These are phyloP conservation scores for Canavalia gladiata DNA, from an alignment of 306 rosid genomes.

Conservation along the genomic window DNA sequence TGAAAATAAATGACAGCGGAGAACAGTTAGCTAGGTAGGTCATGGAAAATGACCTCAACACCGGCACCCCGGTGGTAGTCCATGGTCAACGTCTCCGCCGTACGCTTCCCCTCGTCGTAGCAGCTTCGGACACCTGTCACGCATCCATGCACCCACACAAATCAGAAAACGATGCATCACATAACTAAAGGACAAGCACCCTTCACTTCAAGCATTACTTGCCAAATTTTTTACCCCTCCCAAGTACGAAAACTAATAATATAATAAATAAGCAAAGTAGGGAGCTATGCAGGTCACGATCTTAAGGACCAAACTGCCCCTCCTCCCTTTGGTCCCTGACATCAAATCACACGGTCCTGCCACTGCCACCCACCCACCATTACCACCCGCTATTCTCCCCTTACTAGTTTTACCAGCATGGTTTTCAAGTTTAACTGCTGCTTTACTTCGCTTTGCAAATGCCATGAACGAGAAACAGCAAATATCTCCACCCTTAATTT, in stretches of 20 bases:
- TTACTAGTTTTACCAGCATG: neutral
- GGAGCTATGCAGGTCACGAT: neutral
- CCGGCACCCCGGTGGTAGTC: constrained; percentile 96
- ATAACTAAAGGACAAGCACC: constrained; percentile 1
- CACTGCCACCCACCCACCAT: neutral
- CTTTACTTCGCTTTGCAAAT: neutral
- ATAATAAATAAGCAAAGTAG: neutral
- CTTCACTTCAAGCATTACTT: neutral
- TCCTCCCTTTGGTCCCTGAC: neutral
- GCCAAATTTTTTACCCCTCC: neutral
- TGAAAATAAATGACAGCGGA: neutral
- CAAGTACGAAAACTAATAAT: neutral
- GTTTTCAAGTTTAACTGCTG: constrained; percentile 11
- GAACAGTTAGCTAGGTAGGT: neutral
- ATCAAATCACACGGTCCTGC: constrained; percentile 11
- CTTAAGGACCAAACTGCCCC: constrained; percentile 27
- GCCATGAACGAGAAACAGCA: neutral
- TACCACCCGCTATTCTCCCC: neutral
- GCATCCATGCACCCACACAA: constrained; percentile 9
- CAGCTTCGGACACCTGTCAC: constrained; percentile 98
- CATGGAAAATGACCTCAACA: constrained; percentile 69
- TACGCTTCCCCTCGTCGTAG: constrained; percentile 99
- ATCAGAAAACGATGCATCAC: constrained; percentile 31
- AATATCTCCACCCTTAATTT: constrained; percentile 41
- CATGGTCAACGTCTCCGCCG: constrained; percentile 99